Evolutionary conservation across 2,329 filamentous ascomycete species (phyloP), one percentile per base, ranked within the genome.

Genomic region (Trichoderma guizhouense): DNA sequence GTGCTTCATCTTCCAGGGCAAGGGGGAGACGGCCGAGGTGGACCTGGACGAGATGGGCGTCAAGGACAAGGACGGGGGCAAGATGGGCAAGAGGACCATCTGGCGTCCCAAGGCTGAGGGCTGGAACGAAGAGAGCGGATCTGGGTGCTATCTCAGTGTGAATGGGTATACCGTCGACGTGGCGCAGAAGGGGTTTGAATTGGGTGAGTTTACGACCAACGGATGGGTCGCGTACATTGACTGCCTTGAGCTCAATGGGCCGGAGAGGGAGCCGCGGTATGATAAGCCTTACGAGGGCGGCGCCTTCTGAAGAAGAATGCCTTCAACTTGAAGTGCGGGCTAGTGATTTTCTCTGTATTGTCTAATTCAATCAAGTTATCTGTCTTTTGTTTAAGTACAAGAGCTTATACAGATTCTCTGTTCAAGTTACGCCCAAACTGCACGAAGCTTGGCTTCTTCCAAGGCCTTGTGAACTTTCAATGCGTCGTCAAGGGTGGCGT

Each of bases 111-210:
- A 53, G 62, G 62, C 62, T 14, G 62, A 65, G 26, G 62, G 62
- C 62, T 65, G 62, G 62, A 53, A 30, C n/a, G 62, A 65, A 43
- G 26, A 64, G 18, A 21, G 39, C 18, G 39, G 15, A 21, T 26
- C 12, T 7, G 43, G 62, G 43, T 65, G 62, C 28, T 65, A 65
- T 36, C 43, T 65, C 43, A 65, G 62, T 15, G 62, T 65, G 28
- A 65, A 65, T 36, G 62, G 62, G n/a, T 65, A 65, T 36, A 65
- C 62, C n/a, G 62, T 65, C 43, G 62, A 65, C 26, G 18, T 30
- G 43, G 62, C 62, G 28, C 62, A 65, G 28, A 28, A 65, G 8
- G 62, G 62, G 1, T 65, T 65, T 65, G 62, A 65, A 24, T 30
- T 65, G 43, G 62, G 62, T 4, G 62, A 65, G 2, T 65, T 65